Percentiles rank a stretch among this genome's conserved stretches.
phyloP scores from a whole-genome alignment of 768 basidiomycete genomes.

The Collybia sordida region DNA sequence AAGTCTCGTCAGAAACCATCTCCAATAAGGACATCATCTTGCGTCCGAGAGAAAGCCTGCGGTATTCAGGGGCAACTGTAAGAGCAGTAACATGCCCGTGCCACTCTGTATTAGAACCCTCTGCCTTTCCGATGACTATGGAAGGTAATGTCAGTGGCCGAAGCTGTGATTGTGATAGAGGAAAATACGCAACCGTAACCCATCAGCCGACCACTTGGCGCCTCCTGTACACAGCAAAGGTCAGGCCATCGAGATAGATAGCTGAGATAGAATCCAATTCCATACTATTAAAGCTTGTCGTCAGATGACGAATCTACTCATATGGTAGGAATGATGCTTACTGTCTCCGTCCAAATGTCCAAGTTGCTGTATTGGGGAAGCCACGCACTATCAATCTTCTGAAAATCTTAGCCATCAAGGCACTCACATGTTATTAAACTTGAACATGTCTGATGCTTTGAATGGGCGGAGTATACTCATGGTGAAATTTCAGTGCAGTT shows the following conservation, averaged over 20 bases:
- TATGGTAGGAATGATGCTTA: conserved; percentile 35
- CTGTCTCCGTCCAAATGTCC: conserved; percentile 98
- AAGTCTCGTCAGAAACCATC: conserved; percentile 74
- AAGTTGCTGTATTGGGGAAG: conserved; percentile 61
- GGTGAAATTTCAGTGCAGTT: conserved; percentile 12
- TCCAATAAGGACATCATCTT: conserved; percentile 89
- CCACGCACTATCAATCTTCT: too few relatives aligned
- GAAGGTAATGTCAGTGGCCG: not conserved
- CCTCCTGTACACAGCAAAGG: conserved; percentile 80
- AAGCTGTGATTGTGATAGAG: not conserved
- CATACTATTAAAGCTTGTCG: conserved; percentile 53
- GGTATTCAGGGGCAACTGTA: conserved; percentile 92
- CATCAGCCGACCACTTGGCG: conserved; percentile 83
- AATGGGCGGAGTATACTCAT: conserved; percentile 91
- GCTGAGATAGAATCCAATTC: conserved; percentile 82
- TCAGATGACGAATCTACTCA: too few relatives aligned
- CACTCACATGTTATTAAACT: conserved; percentile 86
- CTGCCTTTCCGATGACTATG: conserved; percentile 91
- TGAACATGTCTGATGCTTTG: conserved; percentile 86
- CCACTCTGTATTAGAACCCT: conserved; percentile 74
- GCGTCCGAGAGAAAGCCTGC: conserved; percentile 82
- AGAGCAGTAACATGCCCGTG: conserved; percentile 96
- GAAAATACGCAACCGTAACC: conserved; percentile 80
- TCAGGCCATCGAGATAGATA: conserved; percentile 94
- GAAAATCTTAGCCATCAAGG: not conserved